Percentiles rank a stretch among this genome's conserved stretches.
phyloP scores from a whole-genome alignment of 1,139 yeast genomes.

The Pneumocystis oryctolagi region DNA sequence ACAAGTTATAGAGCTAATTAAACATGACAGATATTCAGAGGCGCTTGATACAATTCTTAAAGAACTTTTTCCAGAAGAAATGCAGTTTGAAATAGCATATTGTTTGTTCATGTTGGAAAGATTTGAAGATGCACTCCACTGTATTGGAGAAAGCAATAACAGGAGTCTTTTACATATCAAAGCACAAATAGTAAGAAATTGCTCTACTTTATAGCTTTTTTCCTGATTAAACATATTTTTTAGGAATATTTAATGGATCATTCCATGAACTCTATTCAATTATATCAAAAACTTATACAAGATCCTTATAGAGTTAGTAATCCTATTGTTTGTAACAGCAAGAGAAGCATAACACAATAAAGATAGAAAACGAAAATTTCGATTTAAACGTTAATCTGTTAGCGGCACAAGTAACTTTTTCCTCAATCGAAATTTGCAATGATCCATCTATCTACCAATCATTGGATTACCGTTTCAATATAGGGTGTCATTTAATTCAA shows the following conservation, averaged over 20 bases:
- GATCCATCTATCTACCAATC: conserved; percentile 19
- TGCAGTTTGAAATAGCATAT: conserved; percentile 45
- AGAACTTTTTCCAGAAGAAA: conserved; percentile 9
- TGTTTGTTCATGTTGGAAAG: conserved; percentile 52
- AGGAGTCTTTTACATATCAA: conserved; percentile 57
- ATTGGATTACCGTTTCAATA: conserved; percentile 43
- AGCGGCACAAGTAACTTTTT: conserved; percentile 10
- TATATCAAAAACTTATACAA: conserved; percentile 39
- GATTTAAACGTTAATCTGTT: conserved; percentile 33
- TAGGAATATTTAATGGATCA: conserved; percentile 32
- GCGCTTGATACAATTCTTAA: conserved; percentile 31
- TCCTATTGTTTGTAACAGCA: not conserved
- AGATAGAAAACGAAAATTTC: conserved; percentile 23
- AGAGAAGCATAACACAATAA: not conserved
- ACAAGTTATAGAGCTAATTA: conserved; percentile 54
- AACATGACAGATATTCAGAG: conserved; percentile 49
- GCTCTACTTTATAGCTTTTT: too few species aligned
- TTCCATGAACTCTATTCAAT: conserved; percentile 36
- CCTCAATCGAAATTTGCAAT: conserved; percentile 27
- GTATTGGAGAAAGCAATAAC: conserved; percentile 18
- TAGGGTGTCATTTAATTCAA: conserved; percentile 42
- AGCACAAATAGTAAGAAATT: conserved; percentile 41
- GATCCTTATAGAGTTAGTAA: not conserved
- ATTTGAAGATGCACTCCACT: conserved; percentile 28
- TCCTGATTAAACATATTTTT: not conserved